These are phyloP conservation scores for Liquidambar formosana DNA, from an alignment of 164 flowering plant genomes.

Conservation along the genomic window DNA sequence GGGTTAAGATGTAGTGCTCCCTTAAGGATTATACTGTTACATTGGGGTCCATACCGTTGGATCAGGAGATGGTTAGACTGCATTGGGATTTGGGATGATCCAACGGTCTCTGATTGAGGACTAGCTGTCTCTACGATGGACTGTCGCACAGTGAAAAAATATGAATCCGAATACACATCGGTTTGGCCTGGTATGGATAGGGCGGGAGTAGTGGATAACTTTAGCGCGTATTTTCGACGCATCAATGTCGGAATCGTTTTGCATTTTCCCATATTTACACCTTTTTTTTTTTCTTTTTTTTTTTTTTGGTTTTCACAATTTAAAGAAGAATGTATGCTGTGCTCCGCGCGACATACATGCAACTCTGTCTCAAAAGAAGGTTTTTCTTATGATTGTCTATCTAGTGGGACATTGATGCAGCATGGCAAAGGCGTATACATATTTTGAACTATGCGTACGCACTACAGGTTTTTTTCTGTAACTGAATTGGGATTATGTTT, in stretches of 20 bases:
- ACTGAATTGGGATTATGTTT: too few species aligned
- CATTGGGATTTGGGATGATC: background rate
- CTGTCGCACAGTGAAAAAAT: too few species aligned
- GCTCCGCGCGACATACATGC: background rate
- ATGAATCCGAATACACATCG: too few species aligned
- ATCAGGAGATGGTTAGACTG: background rate
- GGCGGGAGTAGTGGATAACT: background rate
- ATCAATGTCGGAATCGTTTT: slow-evolving; percentile 10
- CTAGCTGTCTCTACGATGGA: slow-evolving; percentile 1
- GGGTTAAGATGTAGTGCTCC: background rate
- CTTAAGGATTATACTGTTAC: too few species aligned
- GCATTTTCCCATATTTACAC: background rate
- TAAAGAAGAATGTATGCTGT: background rate
- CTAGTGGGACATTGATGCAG: too few species aligned
- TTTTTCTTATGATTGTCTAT: too few species aligned
- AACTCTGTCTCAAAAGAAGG: too few species aligned
- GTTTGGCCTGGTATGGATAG: background rate
- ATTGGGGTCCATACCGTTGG: background rate
- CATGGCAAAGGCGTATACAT: too few species aligned
- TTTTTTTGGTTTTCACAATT: too few species aligned
- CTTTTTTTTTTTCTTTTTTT: background rate
- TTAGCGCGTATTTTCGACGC: slow-evolving; percentile 18
- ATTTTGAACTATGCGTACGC: too few species aligned
- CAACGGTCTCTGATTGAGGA: background rate
- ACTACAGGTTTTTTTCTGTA: too few species aligned